Evolutionary conservation across 1,284 basidiomycete genomes (phyloP), one percentile per base, ranked within the genome.

Genomic region (Ganoderma resinaceum): DNA sequence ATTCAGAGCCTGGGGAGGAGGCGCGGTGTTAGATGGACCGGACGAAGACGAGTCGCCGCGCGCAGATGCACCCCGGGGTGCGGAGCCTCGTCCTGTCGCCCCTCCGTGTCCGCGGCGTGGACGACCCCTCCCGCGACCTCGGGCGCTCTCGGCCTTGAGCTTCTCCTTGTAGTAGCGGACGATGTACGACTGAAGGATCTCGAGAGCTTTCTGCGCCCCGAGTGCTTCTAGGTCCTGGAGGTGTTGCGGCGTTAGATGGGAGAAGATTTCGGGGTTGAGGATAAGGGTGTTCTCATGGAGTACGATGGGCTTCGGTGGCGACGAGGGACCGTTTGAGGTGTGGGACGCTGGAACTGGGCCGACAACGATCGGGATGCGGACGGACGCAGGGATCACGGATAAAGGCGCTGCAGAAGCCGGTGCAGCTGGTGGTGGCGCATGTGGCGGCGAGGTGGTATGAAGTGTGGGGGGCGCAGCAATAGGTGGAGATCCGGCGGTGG

Each of bases 111-210:
- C 84, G 53, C 77, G 74, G 49, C 78, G 73, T 9, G 77, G 75
- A 31, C 79, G 78, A 43, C 78, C 82, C 69, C 85, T 79, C 49
- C 83, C 84, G 67, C 86, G 85, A 68, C 89, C 79, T 26, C 79
- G 76, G n/a, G 76, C 78, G 20, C 80, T 80, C 63, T 86, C 82
- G 40, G 82, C 78, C 74, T 82, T 81, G 71, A 88, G 87, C 72
- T 90, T 87, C 80, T 95, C 94, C 81, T 96, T 96, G 76, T 96
- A 82, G 70, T 91, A 94, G 61, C 91, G 87, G 43, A 96, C 93
- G 76, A 97, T 93, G 76, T 95, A 93, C 1, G 88, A 89, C 74
- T 95, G 95, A 61, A 97, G 82, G 29, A 95, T 91, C 74, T 91
- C 89, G 66, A 97, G 81, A 11, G 95, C 95, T 75, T 93, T 91